Evolutionary conservation across 306 rosid species (phyloP), one percentile per base, ranked within the genome.

Genomic region (Arachis stenosperma): DNA sequence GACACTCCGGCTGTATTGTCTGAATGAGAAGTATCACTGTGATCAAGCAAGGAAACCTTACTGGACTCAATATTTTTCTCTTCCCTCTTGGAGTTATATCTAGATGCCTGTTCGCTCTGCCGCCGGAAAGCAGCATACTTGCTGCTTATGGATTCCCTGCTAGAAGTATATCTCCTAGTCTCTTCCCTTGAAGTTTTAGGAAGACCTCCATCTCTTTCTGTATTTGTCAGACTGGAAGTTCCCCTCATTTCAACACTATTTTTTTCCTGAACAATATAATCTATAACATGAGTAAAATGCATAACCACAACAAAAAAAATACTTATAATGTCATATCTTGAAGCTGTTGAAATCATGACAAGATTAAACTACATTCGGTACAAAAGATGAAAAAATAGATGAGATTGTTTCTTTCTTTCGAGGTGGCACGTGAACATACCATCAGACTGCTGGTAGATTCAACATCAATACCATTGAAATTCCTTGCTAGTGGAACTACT

Each of bases 401-500:
- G 47, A 22, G 6, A 62, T 29, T 71, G 68, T 57, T 67, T 68
- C 71, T 14, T 7, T 51, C 72, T 39, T 43, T 42, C 46, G 0
- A 1, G 1, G 43, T 41, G 46, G 15, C 30, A 43, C 5, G 55
- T 63, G 30, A 52, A 76, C 87, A 77, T 88, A 94, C 99, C 80
- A 63, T 76, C 82, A 61, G 70, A 61, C 81, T 85, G 84, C 77
- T 86, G 72, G 81, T 78, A 36, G 90, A 67, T 83, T 89, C 99
- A 3, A 89, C 75, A 70, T 89, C 97, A 40, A 71, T 41, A 62
- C 75, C 46, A 61, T 86, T 88, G 71, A 94, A 94, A 89, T 87
- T 91, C 87, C 96, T 86, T 7, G 91, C 95, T 53, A 91, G 85
- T 14, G 99, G 97, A 66, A 94, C 83, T 77, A 94, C 93, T 76